Conservation (phyloP, 768 basidiomycete genomes). For the Russula griseocarnosa region DNA sequence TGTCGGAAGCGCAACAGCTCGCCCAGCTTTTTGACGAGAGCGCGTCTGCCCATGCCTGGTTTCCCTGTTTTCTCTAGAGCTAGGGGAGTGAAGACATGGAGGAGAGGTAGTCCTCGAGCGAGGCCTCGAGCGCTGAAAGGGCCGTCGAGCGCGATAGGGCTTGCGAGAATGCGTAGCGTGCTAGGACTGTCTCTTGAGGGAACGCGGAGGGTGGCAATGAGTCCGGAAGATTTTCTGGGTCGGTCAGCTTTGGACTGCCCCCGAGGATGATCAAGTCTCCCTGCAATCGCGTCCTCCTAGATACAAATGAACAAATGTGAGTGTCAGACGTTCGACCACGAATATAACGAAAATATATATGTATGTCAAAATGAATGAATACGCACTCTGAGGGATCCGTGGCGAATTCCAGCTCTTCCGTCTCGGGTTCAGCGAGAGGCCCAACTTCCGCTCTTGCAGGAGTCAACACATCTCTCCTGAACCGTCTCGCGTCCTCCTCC, state of each 20-base stretch:
- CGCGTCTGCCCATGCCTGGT: conserved; percentile 74
- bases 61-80: conserved; percentile 74
- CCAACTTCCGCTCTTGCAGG: conserved; percentile 58
- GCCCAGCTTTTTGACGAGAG: conserved; percentile 89
- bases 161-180: conserved; percentile 88
- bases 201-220: conserved; percentile 50
- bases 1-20: conserved; percentile 90
- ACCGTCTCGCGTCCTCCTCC: conserved; percentile 67
- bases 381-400: conserved; percentile 81
- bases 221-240: conserved; percentile 43
- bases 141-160: conserved; percentile 87
- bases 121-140: conserved; percentile 80
- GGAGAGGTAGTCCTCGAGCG: conserved; percentile 76
- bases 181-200: conserved; percentile 69
- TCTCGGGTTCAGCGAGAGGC: conserved; percentile 65
- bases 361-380: too few relatives aligned
- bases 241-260: conserved; percentile 56
- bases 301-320: not conserved
- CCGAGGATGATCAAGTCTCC: conserved; percentile 92
- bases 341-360: not conserved
- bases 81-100: conserved; percentile 79
- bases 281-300: conserved; percentile 78
- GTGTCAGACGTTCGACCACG: not conserved
- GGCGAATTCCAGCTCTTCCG: conserved; percentile 90
- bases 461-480: conserved; percentile 59